A percentile compares a stretch with the other conserved stretches of the same genome.
These are phyloP conservation scores for Ogataea nakhonphanomensis DNA, from an alignment of 805 yeast genomes.

Conservation along the genomic window DNA sequence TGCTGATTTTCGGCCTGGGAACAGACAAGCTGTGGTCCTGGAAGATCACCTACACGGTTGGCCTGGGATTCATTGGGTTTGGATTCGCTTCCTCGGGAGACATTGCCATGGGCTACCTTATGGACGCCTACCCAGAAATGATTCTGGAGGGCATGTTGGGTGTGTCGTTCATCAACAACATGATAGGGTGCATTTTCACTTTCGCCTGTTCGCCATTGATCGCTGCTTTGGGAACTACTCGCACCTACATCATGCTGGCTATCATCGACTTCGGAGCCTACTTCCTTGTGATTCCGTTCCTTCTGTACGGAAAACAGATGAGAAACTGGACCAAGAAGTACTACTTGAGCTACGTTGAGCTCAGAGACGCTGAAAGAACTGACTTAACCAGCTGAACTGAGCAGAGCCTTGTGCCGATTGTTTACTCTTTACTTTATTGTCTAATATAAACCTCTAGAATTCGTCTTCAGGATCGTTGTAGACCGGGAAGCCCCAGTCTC, in stretches of 20 bases:
- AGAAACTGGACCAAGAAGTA: slow-evolving; percentile 53
- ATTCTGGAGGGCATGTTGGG: slow-evolving; percentile 71
- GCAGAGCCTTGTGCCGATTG: too few relatives aligned
- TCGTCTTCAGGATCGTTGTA: slow-evolving; percentile 19
- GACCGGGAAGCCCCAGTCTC: slow-evolving; percentile 23
- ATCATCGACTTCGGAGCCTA: slow-evolving; percentile 55
- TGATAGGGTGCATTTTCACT: slow-evolving; percentile 63
- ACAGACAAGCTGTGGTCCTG: slow-evolving; percentile 53
- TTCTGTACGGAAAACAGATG: slow-evolving; percentile 31
- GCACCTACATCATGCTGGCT: slow-evolving; percentile 60
- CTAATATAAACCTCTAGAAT: neutral
- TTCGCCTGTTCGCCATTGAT: slow-evolving; percentile 63
- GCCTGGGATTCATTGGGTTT: slow-evolving; percentile 62
- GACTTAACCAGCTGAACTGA: neutral
- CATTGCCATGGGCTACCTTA: slow-evolving; percentile 60
- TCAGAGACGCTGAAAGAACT: slow-evolving; percentile 40
- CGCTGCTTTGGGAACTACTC: slow-evolving; percentile 51
- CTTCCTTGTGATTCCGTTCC: slow-evolving; percentile 46
- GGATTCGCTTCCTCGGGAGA: slow-evolving; percentile 74
- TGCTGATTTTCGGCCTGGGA: slow-evolving; percentile 63
- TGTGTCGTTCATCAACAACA: slow-evolving; percentile 60
- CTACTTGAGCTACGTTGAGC: slow-evolving; percentile 52
- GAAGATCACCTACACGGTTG: slow-evolving; percentile 51
- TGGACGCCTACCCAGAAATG: slow-evolving; percentile 69
- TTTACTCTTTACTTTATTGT: neutral